Evolutionary conservation across 345 rosid species (phyloP).

Genomic region (Populus nigra): DNA sequence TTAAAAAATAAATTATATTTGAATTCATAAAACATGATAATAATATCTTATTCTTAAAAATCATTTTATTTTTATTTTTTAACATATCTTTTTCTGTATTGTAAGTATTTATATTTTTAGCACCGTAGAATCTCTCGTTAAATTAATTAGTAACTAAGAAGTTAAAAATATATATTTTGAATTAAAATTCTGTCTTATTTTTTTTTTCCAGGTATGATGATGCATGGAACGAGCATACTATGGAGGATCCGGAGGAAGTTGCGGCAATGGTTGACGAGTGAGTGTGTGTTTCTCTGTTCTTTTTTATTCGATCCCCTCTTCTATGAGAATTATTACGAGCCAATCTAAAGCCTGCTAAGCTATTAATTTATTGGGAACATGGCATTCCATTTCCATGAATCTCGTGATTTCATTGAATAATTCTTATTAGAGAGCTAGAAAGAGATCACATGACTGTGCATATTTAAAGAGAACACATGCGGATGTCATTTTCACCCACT

Average conservation of each 20-base stretch:
- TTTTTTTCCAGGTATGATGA: constrained; percentile 35
- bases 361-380: background rate
- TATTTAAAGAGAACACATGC: background rate
- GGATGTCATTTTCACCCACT: background rate
- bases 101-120: no score
- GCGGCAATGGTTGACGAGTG: constrained; percentile 77
- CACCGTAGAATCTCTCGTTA: background rate
- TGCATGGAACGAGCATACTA: constrained; percentile 58
- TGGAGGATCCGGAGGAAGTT: constrained; percentile 64
- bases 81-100: no score
- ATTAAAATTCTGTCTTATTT: background rate
- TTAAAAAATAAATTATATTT: no score
- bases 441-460: background rate
- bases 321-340: background rate
- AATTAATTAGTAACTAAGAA: background rate
- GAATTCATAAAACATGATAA: no score
- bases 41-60: no score
- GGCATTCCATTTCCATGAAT: background rate
- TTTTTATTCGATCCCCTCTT: background rate
- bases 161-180: background rate
- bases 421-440: background rate
- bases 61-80: no score
- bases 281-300: constrained; percentile 28
- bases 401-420: background rate
- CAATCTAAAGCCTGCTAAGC: background rate